Evolutionary conservation across 106 monocot species (phyloP).

Genomic region (Acorus gramineus): DNA sequence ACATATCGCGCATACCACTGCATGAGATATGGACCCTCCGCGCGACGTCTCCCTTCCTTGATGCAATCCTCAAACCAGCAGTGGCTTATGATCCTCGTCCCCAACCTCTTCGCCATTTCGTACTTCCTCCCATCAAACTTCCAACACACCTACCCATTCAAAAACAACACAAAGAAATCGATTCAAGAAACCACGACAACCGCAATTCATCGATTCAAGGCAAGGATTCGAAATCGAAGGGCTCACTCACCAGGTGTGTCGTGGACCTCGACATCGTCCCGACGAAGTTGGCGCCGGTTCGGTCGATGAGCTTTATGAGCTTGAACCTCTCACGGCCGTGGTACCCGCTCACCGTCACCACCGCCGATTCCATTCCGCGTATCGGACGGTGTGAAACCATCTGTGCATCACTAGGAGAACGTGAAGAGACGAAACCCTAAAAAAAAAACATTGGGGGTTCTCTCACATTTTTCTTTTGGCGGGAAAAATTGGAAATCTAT

Average conservation of each 20-base stretch:
- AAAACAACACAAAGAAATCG: neutral
- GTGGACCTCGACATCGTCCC: conserved; percentile 65
- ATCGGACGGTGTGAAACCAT: conserved; percentile 7
- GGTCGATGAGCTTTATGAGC: conserved; percentile 80
- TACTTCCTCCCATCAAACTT: conserved; percentile 72
- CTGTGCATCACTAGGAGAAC: too few relatives aligned
- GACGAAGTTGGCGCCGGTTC: conserved; percentile 69
- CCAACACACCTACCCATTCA: conserved; percentile 73
- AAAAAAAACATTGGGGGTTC: too few relatives aligned
- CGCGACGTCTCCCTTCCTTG: conserved; percentile 56
- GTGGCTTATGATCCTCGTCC: conserved; percentile 59
- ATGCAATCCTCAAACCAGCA: conserved; percentile 89
- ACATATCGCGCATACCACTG: conserved; percentile 32
- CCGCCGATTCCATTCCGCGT: conserved; percentile 65
- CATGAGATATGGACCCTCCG: conserved; percentile 65
- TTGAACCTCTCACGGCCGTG: conserved; percentile 68
- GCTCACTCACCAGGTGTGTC: conserved; percentile 68
- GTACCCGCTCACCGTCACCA: conserved; percentile 83
- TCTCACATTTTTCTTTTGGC: too few relatives aligned
- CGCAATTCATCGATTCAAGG: neutral
- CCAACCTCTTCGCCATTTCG: conserved; percentile 46
- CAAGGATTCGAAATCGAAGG: neutral
- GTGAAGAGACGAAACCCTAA: too few relatives aligned
- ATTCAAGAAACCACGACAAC: neutral
- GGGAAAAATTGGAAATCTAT: too few relatives aligned